These are phyloP conservation scores for Colletotrichum sp. DNA, from an alignment of 2,329 filamentous ascomycete genomes.

Conservation along the genomic window DNA sequence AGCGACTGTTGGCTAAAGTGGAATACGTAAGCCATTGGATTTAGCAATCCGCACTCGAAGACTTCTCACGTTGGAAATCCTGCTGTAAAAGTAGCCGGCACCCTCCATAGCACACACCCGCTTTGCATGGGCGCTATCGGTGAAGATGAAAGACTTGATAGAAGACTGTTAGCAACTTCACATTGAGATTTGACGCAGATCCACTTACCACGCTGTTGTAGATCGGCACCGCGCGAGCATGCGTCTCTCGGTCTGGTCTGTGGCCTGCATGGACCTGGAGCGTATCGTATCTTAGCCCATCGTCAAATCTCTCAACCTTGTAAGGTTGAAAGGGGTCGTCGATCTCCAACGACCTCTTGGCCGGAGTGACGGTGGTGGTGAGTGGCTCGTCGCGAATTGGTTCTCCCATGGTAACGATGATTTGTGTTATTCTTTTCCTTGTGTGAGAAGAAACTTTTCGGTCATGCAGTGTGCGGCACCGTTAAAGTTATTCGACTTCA, in stretches of 20 bases:
- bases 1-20: constrained; percentile 73
- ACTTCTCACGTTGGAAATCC: constrained; percentile 83
- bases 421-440: not conserved
- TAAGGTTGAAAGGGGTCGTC: not conserved
- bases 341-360: not conserved
- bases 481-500: not conserved
- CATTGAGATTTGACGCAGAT: not conserved
- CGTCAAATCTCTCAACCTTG: not conserved
- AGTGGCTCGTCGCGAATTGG: not conserved
- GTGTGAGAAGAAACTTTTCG: not conserved
- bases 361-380: not conserved
- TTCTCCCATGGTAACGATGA: not conserved
- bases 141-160: constrained; percentile 81
- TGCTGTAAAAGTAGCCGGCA: constrained; percentile 96
- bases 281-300: not conserved
- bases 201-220: not conserved
- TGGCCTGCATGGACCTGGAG: not conserved
- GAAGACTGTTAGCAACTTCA: not conserved
- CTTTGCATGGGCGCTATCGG: constrained; percentile 94
- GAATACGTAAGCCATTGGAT: not conserved
- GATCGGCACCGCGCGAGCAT: not conserved
- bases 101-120: constrained; percentile 95
- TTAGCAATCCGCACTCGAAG: not conserved
- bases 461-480: not conserved
- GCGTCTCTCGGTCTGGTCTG: not conserved